A percentile compares a stretch with the other conserved stretches of the same genome.
phyloP scores from a whole-genome alignment of 73 alveolate genomes.

The Paramecium tetraurelia region DNA sequence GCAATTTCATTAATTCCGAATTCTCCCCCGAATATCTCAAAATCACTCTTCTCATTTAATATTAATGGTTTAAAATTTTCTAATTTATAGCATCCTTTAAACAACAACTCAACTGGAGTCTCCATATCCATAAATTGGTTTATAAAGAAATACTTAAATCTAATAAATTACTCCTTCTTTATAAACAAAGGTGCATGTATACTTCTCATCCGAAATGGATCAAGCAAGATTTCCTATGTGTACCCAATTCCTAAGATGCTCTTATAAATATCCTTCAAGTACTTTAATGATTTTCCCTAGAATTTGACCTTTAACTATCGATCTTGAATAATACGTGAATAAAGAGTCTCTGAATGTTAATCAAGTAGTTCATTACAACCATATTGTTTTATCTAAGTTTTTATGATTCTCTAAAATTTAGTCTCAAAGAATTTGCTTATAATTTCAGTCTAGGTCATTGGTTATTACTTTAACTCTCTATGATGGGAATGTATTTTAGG shows the following conservation, averaged over 20 bases:
- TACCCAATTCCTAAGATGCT: conserved; percentile 23
- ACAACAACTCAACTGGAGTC: conserved; percentile 4
- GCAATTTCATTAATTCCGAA: not conserved
- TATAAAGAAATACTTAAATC: conserved; percentile 5
- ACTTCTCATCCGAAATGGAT: conserved; percentile 25
- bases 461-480: not conserved
- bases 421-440: conserved; percentile 16
- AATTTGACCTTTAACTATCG: not conserved
- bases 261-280: not conserved
- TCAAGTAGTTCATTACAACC: not conserved
- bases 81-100: not conserved
- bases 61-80: conserved; percentile 33
- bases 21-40: conserved; percentile 33
- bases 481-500: not conserved
- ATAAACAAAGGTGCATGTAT: conserved; percentile 29
- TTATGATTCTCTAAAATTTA: not conserved
- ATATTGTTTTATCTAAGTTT: not conserved
- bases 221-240: not conserved
- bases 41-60: not conserved
- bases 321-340: not conserved
- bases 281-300: not conserved
- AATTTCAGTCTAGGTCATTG: conserved; percentile 26
- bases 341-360: conserved; percentile 4
- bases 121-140: conserved; percentile 25
- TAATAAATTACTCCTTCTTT: not conserved